phyloP scores from a whole-genome alignment of 208 protist species.

The Baffinella frigidus region DNA sequence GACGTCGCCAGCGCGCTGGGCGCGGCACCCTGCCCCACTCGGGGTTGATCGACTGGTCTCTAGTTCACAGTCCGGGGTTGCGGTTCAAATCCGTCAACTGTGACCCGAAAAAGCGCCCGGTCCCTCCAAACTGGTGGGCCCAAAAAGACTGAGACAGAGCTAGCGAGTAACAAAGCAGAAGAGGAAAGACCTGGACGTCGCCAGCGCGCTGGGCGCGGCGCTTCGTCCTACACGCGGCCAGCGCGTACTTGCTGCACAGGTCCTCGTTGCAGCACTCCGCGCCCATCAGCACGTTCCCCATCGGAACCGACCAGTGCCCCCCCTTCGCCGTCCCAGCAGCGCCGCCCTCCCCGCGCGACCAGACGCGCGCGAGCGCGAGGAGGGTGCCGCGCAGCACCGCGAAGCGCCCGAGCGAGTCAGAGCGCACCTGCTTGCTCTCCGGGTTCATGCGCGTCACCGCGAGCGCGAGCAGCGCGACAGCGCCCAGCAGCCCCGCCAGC shows the following conservation, averaged over 20 bases:
- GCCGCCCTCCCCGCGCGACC: no score
- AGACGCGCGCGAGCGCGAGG: not conserved
- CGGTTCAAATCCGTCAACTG: no score
- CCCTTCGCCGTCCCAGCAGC: not conserved
- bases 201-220: not conserved
- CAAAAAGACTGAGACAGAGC: no score
- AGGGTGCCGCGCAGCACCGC: not conserved
- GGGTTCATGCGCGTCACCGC: not conserved
- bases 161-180: no score
- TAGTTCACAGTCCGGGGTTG: no score
- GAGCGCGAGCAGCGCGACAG: not conserved
- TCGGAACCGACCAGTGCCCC: no score
- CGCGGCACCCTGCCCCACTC: not conserved
- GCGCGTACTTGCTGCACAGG: not conserved
- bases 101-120: no score
- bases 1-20: not conserved
- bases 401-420: not conserved
- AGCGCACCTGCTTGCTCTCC: no score
- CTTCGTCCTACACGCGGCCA: not conserved
- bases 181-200: no score
- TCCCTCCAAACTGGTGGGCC: no score
- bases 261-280: not conserved
- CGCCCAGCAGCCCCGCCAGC: not conserved
- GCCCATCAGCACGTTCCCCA: not conserved
- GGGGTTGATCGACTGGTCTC: no score